A percentile compares a stretch with the other conserved stretches of the same genome.
Conservation (phyloP, 495 filamentous ascomycete species). For the Immersiella caudata region DNA sequence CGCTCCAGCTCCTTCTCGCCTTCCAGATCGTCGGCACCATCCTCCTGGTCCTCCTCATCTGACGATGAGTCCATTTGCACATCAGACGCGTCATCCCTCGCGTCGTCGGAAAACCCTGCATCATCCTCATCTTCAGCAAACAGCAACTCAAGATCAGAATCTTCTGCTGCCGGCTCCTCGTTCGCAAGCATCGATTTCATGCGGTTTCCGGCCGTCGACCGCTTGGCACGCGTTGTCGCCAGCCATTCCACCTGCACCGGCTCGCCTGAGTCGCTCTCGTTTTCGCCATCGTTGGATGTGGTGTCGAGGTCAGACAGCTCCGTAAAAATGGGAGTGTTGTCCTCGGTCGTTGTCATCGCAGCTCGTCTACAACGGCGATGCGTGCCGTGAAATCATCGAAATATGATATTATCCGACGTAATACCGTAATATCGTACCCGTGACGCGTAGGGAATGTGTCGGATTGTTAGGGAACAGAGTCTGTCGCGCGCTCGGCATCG, state of each 20-base stretch:
- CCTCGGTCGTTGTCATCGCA: conserved; percentile 33
- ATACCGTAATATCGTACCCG: neutral
- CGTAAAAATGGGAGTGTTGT: conserved; percentile 29
- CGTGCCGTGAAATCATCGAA: neutral
- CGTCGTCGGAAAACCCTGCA: conserved; percentile 71
- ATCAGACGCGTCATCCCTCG: conserved; percentile 72
- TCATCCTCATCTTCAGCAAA: conserved; percentile 89
- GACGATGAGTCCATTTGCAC: conserved; percentile 80
- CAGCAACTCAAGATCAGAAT: conserved; percentile 76
- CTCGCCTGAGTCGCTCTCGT: conserved; percentile 32
- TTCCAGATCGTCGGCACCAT: conserved; percentile 68
- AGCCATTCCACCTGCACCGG: conserved; percentile 61
- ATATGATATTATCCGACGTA: neutral
- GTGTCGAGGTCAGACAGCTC: conserved; percentile 30
- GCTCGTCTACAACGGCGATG: neutral
- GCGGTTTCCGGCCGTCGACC: conserved; percentile 83
- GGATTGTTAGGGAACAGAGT: neutral
- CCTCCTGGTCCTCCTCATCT: conserved; percentile 79
- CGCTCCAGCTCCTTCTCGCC: conserved; percentile 67
- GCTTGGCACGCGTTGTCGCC: conserved; percentile 73
- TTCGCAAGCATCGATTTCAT: conserved; percentile 78
- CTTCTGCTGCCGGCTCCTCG: conserved; percentile 60
- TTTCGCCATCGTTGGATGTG: conserved; percentile 28
- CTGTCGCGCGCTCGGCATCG: neutral
- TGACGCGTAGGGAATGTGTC: neutral